These are phyloP conservation scores for Fusarium acutatum DNA, from an alignment of 2,329 filamentous ascomycete species.

Conservation along the genomic window DNA sequence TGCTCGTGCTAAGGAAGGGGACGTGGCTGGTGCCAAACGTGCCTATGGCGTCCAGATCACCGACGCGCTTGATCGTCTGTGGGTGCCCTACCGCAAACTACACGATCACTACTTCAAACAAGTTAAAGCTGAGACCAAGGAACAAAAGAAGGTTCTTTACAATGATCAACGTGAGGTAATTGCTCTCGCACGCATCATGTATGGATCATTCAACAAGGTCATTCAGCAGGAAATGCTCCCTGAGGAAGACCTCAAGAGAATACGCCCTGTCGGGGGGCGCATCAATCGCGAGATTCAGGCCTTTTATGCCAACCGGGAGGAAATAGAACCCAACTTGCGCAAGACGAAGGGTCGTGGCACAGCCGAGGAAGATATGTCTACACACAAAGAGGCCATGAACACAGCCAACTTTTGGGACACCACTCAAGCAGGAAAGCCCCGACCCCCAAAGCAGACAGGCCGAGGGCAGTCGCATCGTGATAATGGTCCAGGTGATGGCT, in stretches of 20 bases:
- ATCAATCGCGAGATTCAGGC: constrained; percentile 50
- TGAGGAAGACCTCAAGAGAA: constrained; percentile 43
- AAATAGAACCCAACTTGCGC: constrained; percentile 46
- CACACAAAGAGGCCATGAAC: constrained; percentile 21
- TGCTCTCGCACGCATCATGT: constrained; percentile 56
- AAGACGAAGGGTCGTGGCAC: constrained; percentile 24
- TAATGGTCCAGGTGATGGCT: not conserved
- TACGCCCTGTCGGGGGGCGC: constrained; percentile 46
- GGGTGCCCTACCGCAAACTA: constrained; percentile 56
- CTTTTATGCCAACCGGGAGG: constrained; percentile 48
- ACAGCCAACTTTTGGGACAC: constrained; percentile 48
- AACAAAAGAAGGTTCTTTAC: constrained; percentile 42
- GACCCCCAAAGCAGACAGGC: not conserved
- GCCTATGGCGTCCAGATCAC: constrained; percentile 61
- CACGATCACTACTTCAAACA: constrained; percentile 49
- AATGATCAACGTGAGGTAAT: constrained; percentile 53
- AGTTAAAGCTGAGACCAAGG: constrained; percentile 32
- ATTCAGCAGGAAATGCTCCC: constrained; percentile 52
- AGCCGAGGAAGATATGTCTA: constrained; percentile 34
- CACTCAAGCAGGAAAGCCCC: constrained; percentile 21
- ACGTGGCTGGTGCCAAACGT: constrained; percentile 48
- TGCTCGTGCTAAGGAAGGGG: constrained; percentile 41
- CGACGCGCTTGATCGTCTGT: constrained; percentile 59
- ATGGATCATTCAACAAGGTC: constrained; percentile 55
- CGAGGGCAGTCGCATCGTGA: not conserved